Percentiles rank a stretch among this genome's conserved stretches.
Conservation (phyloP, 83 land plant genomes). For the Picea mariana region DNA sequence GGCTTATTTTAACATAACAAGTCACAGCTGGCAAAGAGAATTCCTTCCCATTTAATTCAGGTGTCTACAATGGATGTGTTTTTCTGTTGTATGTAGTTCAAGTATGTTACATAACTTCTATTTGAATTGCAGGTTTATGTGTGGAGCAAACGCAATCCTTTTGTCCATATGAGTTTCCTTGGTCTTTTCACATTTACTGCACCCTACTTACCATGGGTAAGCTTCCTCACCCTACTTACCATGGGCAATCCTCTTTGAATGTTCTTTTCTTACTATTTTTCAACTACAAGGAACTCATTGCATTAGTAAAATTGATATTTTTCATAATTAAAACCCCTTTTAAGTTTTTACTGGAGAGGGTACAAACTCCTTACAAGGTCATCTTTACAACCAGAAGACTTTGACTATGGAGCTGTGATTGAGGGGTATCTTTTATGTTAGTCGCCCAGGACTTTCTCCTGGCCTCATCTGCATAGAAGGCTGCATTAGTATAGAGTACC, state of each 20-base stretch:
- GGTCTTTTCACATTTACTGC: conserved; percentile 99
- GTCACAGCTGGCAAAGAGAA: too few species aligned
- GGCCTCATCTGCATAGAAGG: too few species aligned
- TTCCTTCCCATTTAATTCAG: neutral
- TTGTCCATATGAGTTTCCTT: conserved; percentile 96
- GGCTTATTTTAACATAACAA: neutral
- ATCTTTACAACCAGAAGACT: neutral
- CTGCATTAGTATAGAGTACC: too few species aligned
- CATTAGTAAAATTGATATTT: neutral
- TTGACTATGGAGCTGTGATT: too few species aligned
- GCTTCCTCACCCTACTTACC: conserved; percentile 82
- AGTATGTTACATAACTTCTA: neutral
- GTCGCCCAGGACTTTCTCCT: too few species aligned
- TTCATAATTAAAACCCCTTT: neutral
- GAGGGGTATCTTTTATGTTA: too few species aligned
- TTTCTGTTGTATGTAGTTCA: neutral
- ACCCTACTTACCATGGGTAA: conserved; percentile 98
- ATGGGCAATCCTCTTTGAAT: conserved; percentile 58
- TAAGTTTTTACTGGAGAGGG: neutral
- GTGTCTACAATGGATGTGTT: neutral
- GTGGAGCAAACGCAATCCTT: conserved; percentile 99
- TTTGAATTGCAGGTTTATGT: conserved; percentile 80
- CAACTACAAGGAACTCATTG: neutral
- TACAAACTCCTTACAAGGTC: neutral
- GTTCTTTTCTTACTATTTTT: neutral